Evolutionary conservation across 495 filamentous ascomycete genomes (phyloP), one percentile per base, ranked within the genome.

Genomic region (Tuber aestivum): DNA sequence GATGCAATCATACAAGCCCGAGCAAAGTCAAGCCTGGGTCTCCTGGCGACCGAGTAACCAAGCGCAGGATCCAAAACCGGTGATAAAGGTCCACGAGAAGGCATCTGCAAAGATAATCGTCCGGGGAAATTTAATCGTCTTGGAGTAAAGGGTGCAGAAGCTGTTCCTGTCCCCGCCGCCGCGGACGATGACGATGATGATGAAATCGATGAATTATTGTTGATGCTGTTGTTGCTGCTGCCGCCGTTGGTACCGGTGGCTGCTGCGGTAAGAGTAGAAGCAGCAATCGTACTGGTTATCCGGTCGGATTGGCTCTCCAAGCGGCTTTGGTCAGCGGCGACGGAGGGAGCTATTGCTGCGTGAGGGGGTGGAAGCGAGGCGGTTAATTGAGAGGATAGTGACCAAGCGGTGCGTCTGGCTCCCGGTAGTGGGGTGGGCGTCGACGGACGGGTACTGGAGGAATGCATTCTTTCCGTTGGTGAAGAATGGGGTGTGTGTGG

Each of bases 61-160:
- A 83, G 71, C 45, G 81, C 81, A 50, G 81, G 81, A 41, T 83
- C 81, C 32, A 82, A 78, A 42, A 83, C 76, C 71, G 81, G 81
- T 4, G 81, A 81, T 27, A 81, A 73, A 41, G 81, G 81, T 20
- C 76, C 74, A 50, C 81, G 81, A 35, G 81, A 79, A 27, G 81
- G 81, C 81, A 83, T 83, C 69, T 83, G 82, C n/a, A 83, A 70
- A 45, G 81, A 79, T 48, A 83, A 79, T 32, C 81, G 81, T 38
- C 78, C 79, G 48, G 81, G 78, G 48, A 78, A 79, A 20, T 76
- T 74, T 69, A 83, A 76, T 44, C 78, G 81, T 68, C 81, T 79
- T 71, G 81, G 81, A 45, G 81, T 83, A 69, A 83, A 83, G 69
- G 81, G 81, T 27, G 76, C 71, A 78, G 77, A 35, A 77, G 70